Base-by-base conservation (phyloP, 108 stramenopile genomes). In the Bacterosira constricta region DNA sequence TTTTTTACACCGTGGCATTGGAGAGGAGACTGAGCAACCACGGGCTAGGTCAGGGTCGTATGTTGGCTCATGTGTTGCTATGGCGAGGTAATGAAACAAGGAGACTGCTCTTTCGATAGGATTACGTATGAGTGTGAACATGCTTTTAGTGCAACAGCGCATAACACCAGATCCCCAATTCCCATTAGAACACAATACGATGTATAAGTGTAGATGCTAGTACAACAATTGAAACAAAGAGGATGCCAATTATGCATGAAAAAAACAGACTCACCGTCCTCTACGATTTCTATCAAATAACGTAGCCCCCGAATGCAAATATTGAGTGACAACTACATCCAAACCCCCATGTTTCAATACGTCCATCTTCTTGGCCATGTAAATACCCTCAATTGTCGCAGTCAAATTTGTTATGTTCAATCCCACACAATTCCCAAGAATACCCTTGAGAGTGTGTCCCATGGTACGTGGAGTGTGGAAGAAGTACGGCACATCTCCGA, bases 351-450 rank as follows among this genome's bases (percentile, higher is more conserved):
- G 53, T 41, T 71, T 35, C 7, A 62, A 57, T n/a, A 81, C 45
- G 0, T 66, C 72, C 31, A 76, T 18, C 18, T 52, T 17, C 34
- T 63, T 69, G 20, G 80, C 73, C 21, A 30, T n/a, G 10, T 39
- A 9, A 5, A 81, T 63, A 18, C 80, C 80, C 6, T 47, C 46
- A 8, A 32, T n/a, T 3, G 71, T 76, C 12, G 57, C 55, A 1
- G 80, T 81, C 69, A 5, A 81, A 74, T 59, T 81, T 81, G 55
- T 76, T 74, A 68, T 53, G 57, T 7, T 35, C 7, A 27, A 20
- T 54, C n/a, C 67, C 54, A 1, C 29, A 46, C 70, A 71, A 7
- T 27, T 36, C 15, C 70, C 54, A 11, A 71, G 29, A 35, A 71
- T 62, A 34, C 62, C 70, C 15, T 62, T 53, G 17, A 62, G 7